Percentiles rank a stretch among this genome's conserved stretches.
Conservation (phyloP, 208 protist genomes). For the Wallacemonas sp. region DNA sequence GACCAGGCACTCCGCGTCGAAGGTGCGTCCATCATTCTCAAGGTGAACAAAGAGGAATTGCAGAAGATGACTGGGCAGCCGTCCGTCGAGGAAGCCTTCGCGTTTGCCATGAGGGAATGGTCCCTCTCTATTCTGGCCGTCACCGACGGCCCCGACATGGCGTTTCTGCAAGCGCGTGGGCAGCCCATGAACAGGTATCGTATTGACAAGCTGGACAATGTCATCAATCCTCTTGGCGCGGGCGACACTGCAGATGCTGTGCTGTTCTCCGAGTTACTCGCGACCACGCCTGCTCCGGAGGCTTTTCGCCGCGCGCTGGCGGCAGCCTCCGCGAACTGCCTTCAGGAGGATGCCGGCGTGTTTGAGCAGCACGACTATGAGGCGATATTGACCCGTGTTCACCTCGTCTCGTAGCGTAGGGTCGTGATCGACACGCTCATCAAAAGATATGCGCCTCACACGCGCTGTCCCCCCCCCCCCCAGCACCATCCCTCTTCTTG, state of each 20-base stretch:
- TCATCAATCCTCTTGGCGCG: conserved; percentile 36
- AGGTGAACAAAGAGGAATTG: conserved; percentile 36
- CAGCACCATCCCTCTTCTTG: no score
- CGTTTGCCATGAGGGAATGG: conserved; percentile 29
- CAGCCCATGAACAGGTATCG: conserved; percentile 4
- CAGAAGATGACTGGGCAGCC: conserved; percentile 22
- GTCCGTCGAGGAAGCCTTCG: conserved; percentile 25
- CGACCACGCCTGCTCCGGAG: conserved; percentile 13
- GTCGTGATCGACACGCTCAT: no score
- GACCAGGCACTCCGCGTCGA: conserved; percentile 25
- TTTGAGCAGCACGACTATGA: conserved; percentile 18
- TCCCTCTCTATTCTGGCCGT: conserved; percentile 27
- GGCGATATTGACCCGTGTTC: not conserved
- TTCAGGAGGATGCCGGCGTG: conserved; percentile 26
- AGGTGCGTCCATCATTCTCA: conserved; percentile 23
- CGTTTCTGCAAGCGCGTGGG: conserved; percentile 26
- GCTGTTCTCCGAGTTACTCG: conserved; percentile 29
- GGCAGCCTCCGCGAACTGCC: conserved; percentile 41
- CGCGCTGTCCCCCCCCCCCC: no score
- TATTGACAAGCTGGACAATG: conserved; percentile 22
- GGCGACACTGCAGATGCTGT: conserved; percentile 41
- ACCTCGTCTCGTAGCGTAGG: no score
- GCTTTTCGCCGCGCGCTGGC: conserved; percentile 33
- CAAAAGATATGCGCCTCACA: no score
- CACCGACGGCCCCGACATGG: conserved; percentile 27